phyloP scores from a whole-genome alignment of 2,329 filamentous ascomycete genomes.

The Dactylellina cionopaga region DNA sequence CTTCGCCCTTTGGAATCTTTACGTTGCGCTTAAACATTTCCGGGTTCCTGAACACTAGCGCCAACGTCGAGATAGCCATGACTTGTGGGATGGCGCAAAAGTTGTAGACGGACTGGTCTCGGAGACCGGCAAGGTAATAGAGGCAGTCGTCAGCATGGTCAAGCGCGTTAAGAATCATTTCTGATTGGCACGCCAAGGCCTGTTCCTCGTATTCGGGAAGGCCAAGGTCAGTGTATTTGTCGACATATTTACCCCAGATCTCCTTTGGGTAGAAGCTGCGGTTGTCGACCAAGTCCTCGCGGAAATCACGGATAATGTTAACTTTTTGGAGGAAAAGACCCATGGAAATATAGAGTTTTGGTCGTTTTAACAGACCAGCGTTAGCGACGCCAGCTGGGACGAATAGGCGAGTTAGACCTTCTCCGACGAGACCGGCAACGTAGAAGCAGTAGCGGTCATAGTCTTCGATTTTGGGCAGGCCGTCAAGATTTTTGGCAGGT shows the following conservation, averaged over 20 bases:
- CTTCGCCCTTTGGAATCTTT: constrained; percentile 96
- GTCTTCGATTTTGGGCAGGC: constrained; percentile 83
- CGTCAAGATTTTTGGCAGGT: constrained; percentile 79
- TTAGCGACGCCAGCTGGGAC: constrained; percentile 88
- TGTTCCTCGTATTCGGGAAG: constrained; percentile 78
- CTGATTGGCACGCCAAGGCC: constrained; percentile 85
- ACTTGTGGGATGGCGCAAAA: constrained; percentile 95
- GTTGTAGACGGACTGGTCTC: constrained; percentile 98
- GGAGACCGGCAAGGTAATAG: constrained; percentile 95
- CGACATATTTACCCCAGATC: constrained; percentile 95
- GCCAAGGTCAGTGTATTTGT: constrained; percentile 89
- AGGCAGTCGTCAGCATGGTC: constrained; percentile 89
- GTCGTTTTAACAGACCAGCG: constrained; percentile 79
- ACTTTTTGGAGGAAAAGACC: constrained; percentile 97
- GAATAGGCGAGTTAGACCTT: constrained; percentile 89
- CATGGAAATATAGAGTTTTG: constrained; percentile 91
- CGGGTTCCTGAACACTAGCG: constrained; percentile 91
- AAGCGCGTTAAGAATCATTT: constrained; percentile 92
- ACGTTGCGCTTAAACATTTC: constrained; percentile 84
- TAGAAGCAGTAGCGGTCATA: constrained; percentile 99
- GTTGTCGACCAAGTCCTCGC: constrained; percentile 87
- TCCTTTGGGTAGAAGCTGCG: constrained; percentile 94
- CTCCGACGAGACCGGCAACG: constrained; percentile 96
- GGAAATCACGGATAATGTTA: constrained; percentile 96
- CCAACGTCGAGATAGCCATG: constrained; percentile 96